Percentiles rank a stretch among this genome's conserved stretches.
phyloP scores from a whole-genome alignment of 257 asterid genomes.

The Vinca minor region DNA sequence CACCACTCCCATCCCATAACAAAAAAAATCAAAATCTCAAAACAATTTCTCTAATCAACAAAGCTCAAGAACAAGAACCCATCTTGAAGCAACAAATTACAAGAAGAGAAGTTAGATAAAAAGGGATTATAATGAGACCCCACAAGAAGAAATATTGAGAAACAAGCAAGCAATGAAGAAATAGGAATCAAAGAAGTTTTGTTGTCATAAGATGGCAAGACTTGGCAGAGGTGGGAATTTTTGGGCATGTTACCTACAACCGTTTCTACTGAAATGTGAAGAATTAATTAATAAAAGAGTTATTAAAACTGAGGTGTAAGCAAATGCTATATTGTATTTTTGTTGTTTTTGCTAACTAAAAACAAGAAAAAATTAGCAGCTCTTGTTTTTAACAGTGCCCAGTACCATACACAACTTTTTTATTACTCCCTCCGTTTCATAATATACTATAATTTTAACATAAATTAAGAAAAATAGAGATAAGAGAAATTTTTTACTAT shows the following conservation, averaged over 20 bases:
- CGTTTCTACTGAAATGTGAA: constrained; percentile 56
- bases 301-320: constrained; percentile 27
- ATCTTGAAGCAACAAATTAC: constrained; percentile 42
- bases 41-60: constrained; percentile 16
- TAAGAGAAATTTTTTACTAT: too few relatives aligned
- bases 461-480: too few relatives aligned
- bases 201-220: constrained; percentile 10
- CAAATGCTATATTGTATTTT: too few relatives aligned
- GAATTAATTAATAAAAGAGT: constrained; percentile 36
- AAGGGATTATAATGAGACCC: constrained; percentile 33
- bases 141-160: constrained; percentile 51
- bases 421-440: too few relatives aligned
- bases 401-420: constrained; percentile 9
- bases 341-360: too few relatives aligned
- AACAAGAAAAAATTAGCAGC: constrained; percentile 18
- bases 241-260: constrained; percentile 50
- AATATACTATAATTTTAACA: too few relatives aligned
- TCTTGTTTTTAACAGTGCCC: constrained; percentile 8
- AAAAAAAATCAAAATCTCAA: too few relatives aligned
- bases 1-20: constrained; percentile 58
- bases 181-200: constrained; percentile 27
- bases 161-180: constrained; percentile 60
- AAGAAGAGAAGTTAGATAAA: constrained; percentile 28
- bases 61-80: constrained; percentile 16
- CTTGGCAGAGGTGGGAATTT: constrained; percentile 24